Evolutionary conservation across 345 rosid species (phyloP).

Genomic region (Mallotus nudiflorus): DNA sequence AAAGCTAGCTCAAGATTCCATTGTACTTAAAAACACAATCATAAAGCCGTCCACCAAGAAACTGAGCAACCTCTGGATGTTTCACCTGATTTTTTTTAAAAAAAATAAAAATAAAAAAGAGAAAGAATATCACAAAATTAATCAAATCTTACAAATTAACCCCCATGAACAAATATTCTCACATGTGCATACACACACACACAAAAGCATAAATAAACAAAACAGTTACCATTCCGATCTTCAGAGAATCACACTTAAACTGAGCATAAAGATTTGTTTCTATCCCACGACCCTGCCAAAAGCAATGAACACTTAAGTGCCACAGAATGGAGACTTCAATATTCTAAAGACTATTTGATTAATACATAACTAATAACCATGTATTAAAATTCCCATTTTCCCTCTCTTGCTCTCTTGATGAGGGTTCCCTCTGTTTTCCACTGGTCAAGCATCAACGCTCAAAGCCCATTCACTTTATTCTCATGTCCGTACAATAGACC

Average conservation of each 20-base stretch:
- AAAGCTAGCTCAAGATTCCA: constrained; percentile 44
- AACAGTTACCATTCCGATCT: constrained; percentile 86
- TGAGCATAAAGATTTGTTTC: constrained; percentile 97
- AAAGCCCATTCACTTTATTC: background rate
- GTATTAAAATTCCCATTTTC: background rate
- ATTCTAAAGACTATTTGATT: constrained; percentile 8
- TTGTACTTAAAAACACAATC: constrained; percentile 96
- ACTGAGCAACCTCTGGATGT: constrained; percentile 96
- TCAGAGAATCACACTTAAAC: constrained; percentile 94
- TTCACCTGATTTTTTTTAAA: constrained; percentile 87
- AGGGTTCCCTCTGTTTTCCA: background rate
- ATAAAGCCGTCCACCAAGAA: constrained; percentile 95
- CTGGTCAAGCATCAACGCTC: background rate
- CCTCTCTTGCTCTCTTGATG: background rate
- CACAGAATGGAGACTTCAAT: background rate
- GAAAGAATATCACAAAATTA: background rate
- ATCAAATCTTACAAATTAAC: background rate
- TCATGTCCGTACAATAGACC: background rate
- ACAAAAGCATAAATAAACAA: background rate
- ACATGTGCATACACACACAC: too few relatives aligned
- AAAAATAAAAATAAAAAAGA: background rate
- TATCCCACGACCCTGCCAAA: constrained; percentile 90
- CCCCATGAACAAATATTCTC: background rate
- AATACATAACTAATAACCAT: background rate
- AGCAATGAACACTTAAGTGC: constrained; percentile 6